Percentiles rank a stretch among this genome's conserved stretches.
Conservation (phyloP, 164 flowering plant genomes). For the Piper betle region DNA sequence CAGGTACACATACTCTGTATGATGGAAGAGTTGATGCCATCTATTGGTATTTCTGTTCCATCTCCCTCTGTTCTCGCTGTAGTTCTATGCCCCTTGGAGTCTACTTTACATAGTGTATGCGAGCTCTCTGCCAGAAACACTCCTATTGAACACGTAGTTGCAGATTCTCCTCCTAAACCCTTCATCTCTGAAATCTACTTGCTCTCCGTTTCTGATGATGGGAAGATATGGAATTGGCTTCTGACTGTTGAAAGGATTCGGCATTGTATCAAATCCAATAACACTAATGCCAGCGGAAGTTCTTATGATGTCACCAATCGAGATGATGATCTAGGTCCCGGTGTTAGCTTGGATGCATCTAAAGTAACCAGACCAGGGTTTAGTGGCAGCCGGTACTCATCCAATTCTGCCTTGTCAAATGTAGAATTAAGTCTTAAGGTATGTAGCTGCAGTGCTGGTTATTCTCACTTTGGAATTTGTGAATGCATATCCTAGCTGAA, state of each 20-base stretch:
- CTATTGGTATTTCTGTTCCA: constrained; percentile 78
- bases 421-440: constrained; percentile 59
- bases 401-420: constrained; percentile 14
- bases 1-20: constrained; percentile 75
- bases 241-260: constrained; percentile 57
- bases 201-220: constrained; percentile 92
- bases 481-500: neutral
- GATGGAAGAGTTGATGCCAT: constrained; percentile 89
- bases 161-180: constrained; percentile 44
- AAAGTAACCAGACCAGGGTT: constrained; percentile 18
- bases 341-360: constrained; percentile 13
- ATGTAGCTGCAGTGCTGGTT: constrained; percentile 3
- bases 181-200: constrained; percentile 47
- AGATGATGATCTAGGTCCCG: constrained; percentile 13
- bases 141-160: constrained; percentile 34
- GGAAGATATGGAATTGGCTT: constrained; percentile 94
- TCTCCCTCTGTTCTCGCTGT: constrained; percentile 75
- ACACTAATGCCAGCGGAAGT: constrained; percentile 13
- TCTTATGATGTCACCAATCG: constrained; percentile 11
- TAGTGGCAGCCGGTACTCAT: constrained; percentile 12
- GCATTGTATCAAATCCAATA: constrained; percentile 24
- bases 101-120: constrained; percentile 54
- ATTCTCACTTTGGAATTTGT: neutral
- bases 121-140: constrained; percentile 40
- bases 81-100: constrained; percentile 52